These are phyloP conservation scores for Amaranthus hypochondriacus DNA, from an alignment of 148 eudicot genomes.

Conservation along the genomic window DNA sequence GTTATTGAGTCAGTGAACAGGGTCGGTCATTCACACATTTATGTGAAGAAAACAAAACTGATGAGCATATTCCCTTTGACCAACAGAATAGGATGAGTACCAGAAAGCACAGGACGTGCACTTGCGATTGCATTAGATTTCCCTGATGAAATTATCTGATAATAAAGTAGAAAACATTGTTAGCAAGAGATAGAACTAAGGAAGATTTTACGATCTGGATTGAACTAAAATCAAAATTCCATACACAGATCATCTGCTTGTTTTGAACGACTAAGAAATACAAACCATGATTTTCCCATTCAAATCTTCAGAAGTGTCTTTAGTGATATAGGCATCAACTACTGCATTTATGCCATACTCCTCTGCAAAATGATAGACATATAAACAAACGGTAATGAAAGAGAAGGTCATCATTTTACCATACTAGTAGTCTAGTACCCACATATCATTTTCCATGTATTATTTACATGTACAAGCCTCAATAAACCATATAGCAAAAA, in stretches of 20 bases:
- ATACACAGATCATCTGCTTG: neutral
- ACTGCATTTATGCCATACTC: slow-evolving; percentile 39
- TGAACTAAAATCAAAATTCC: neutral
- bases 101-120: slow-evolving; percentile 69
- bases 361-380: slow-evolving; percentile 36
- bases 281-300: slow-evolving; percentile 69
- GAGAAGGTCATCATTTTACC: neutral
- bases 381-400: neutral
- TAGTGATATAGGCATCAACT: slow-evolving; percentile 61
- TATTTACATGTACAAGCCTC: too few species aligned
- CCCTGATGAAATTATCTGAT: slow-evolving; percentile 74
- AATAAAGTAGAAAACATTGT: slow-evolving; percentile 12
- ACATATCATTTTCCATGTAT: neutral
- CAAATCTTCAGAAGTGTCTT: slow-evolving; percentile 48
- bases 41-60: neutral
- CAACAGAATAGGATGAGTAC: slow-evolving; percentile 33
- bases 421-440: neutral
- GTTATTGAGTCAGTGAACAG: slow-evolving; percentile 8
- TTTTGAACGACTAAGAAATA: slow-evolving; percentile 3
- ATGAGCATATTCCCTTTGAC: neutral
- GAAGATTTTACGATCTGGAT: slow-evolving; percentile 4
- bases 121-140: slow-evolving; percentile 47
- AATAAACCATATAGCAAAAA: too few species aligned
- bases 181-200: neutral
- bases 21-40: neutral